A percentile compares a stretch with the other conserved stretches of the same genome.
phyloP scores from a whole-genome alignment of 345 rosid species.

The Reutealis trisperma region DNA sequence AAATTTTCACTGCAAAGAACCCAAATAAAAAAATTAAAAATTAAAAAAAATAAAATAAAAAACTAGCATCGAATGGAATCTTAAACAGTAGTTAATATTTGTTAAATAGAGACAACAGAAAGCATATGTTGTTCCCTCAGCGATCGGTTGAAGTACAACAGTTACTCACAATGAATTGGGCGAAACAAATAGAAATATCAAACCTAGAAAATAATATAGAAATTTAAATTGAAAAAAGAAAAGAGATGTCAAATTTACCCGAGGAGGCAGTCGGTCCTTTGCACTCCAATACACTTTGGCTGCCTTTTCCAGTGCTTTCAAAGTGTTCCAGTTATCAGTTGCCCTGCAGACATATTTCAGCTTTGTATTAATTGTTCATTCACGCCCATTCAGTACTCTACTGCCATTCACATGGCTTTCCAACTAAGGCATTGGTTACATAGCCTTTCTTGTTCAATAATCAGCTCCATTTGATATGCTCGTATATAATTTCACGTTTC shows the following conservation, averaged over 20 bases:
- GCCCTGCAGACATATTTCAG: conserved; percentile 51
- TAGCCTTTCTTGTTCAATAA: neutral
- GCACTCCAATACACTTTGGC: conserved; percentile 73
- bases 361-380: neutral
- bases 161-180: neutral
- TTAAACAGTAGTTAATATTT: neutral
- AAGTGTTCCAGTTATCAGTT: conserved; percentile 75
- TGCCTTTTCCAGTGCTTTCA: conserved; percentile 90
- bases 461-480: neutral
- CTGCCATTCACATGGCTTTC: neutral
- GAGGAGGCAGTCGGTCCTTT: conserved; percentile 87
- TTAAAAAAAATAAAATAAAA: too few relatives aligned
- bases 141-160: neutral
- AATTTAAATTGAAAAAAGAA: neutral
- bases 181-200: neutral
- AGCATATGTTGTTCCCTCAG: neutral
- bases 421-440: neutral
- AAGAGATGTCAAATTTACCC: conserved; percentile 42
- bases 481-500: neutral
- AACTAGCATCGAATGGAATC: neutral
- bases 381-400: neutral
- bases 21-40: neutral
- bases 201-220: neutral
- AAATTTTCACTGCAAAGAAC: neutral
- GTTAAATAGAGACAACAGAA: neutral